Base-by-base conservation (phyloP, 139 green algal species). In the Asterochloris sp. region DNA sequence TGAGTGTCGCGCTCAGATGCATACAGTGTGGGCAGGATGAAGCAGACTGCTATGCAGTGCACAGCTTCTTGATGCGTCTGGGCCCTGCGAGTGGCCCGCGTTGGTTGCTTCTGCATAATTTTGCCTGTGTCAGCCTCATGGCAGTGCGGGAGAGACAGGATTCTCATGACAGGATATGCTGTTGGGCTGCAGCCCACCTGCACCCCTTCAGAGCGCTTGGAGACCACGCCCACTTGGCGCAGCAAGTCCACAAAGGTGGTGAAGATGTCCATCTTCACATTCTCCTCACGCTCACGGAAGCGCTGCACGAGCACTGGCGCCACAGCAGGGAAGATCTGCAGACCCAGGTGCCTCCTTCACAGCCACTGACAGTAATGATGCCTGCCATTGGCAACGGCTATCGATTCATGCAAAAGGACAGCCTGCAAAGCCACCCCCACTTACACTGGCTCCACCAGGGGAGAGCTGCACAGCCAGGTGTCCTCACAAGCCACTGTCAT, bases 211-310 rank as follows among this genome's bases (percentile, higher is more conserved):
- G 47, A 80, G 12, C 63, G 79, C 23, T 67, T 62, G 23, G 68
- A 10, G 19, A 38, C 26, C 64, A 54, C 47, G 19, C 73, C 68
- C 11, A 79, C 73, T 82, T 91, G 88, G 17, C 80, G 81, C 61
- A 98, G 80, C 78, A 98, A 84, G 69, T 93, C 90, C 16, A 90
- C 84, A 77, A 94, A 94, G 17, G 92, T 90, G n/a, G 85, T 62
- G 74, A 96, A 96, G 24, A 96, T 88, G 76, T 97, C 94, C 11
- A 74, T 79, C 86, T 95, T 96, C 27, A 99, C 96, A 64, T 89
- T 97, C 81, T 98, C 96, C 86, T 99, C 96, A 2, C 96, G 90
- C 88, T 99, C 96, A 13, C 83, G 78, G 91, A 98, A 98, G 11
- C 93, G 86, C 21, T 73, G 75, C 69, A 97, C 84, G 83, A 98